Base-by-base conservation (phyloP, 306 rosid species). In the Casuarina glauca region DNA sequence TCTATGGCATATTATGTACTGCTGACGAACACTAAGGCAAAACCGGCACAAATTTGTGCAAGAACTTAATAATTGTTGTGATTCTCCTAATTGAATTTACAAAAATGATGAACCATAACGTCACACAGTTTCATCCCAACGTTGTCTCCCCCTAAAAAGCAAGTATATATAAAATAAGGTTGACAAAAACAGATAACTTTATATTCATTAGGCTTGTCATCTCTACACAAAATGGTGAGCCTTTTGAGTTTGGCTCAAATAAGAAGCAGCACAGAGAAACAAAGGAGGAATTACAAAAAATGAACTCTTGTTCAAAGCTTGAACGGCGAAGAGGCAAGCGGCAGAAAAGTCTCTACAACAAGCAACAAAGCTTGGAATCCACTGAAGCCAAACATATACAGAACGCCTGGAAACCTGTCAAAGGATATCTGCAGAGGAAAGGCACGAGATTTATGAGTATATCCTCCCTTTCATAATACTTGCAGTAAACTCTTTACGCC, bases 401-500 rank as follows among this genome's bases (percentile, higher is more conserved):
- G 80, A 95, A 95, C 4, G 98, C 98, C 77, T 95, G 97, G 87
- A 88, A 95, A 75, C 97, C 98, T 55, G 98, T 95, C 92, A 95
- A 81, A 63, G 97, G 98, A 86, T 91, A 90, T 81, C 97, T 90
- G 92, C 87, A 75, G 3, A 77, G 66, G 38, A 70, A 74, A 57
- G 70, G 71, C 60, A 79, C 78, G 66, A 44, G 64, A 43, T 36
- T 68, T 68, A 26, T 26, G 32, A 81, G 42, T 72, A 48, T 44
- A 66, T 66, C 17, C 26, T 61, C 38, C 12, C 26, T 35, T 49
- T 0, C 58, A n/a, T 46, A 3, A 3, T 6, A 5, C 35, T 36
- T 9, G 77, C 50, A 6, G 58, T 42, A 41, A 32, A 26, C 38
- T n/a, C 69, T 9, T 41, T 13, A 9, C 64, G 19, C 12, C 20